Evolutionary conservation across 2,329 filamentous ascomycete species (phyloP).

Genomic region (Penicillium sp.): DNA sequence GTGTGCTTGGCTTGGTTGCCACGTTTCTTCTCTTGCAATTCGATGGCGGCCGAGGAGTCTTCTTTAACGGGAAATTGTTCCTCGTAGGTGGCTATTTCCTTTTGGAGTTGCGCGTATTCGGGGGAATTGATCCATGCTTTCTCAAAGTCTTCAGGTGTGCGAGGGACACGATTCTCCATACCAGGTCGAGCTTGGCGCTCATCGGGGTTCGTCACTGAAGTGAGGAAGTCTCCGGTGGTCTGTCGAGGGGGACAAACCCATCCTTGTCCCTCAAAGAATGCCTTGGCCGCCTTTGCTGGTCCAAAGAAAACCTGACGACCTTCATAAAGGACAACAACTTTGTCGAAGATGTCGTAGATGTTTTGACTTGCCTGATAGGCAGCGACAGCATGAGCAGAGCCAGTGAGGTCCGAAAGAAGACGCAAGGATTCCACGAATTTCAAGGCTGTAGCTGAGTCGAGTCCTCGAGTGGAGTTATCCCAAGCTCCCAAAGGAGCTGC

Average conservation of each 20-base stretch:
- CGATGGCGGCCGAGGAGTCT: conserved; percentile 21
- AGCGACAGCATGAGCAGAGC: conserved; percentile 39
- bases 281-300: conserved; percentile 59
- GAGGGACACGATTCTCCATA: conserved; percentile 64
- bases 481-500: conserved; percentile 46
- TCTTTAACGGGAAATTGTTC: conserved; percentile 26
- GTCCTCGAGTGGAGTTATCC: conserved; percentile 54
- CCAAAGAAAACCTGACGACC: conserved; percentile 79
- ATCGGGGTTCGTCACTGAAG: conserved; percentile 65
- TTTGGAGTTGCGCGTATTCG: conserved; percentile 44
- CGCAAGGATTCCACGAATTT: conserved; percentile 60
- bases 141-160: conserved; percentile 69
- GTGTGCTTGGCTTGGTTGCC: conserved; percentile 34
- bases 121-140: conserved; percentile 21
- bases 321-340: conserved; percentile 72
- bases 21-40: conserved; percentile 30
- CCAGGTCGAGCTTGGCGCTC: conserved; percentile 61
- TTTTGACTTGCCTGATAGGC: conserved; percentile 57
- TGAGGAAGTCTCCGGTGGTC: conserved; percentile 71
- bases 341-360: conserved; percentile 69
- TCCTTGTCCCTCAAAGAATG: conserved; percentile 70
- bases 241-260: conserved; percentile 69
- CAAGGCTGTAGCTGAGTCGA: conserved; percentile 59
- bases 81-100: conserved; percentile 40
- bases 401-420: conserved; percentile 52